Conservation (phyloP, 768 basidiomycete genomes). For the Tremella yokohamensis region DNA sequence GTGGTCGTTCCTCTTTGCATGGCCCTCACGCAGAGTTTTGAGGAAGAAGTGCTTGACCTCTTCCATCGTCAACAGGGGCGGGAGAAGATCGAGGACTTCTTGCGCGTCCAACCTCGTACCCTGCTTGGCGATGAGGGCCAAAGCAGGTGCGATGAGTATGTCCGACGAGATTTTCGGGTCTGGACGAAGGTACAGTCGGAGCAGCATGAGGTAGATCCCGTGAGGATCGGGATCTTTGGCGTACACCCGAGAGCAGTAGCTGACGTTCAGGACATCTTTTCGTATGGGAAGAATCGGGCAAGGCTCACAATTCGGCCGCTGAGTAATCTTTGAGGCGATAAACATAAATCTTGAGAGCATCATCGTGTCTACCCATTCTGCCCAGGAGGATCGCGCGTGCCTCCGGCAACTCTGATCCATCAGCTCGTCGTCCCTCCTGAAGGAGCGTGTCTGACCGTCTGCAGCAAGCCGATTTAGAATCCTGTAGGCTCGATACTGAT, state of each 20-base stretch:
- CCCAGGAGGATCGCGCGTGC: constrained; percentile 89
- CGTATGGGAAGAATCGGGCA: constrained; percentile 1
- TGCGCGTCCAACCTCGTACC: constrained; percentile 74
- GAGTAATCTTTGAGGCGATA: constrained; percentile 75
- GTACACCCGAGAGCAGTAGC: constrained; percentile 86
- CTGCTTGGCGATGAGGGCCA: constrained; percentile 82
- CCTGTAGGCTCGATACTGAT: constrained; percentile 69
- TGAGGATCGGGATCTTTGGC: constrained; percentile 57
- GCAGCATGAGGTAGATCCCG: constrained; percentile 74
- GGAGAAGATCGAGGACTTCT: constrained; percentile 78
- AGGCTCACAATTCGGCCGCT: constrained; percentile 81
- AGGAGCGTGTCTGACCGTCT: constrained; percentile 60
- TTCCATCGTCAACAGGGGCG: constrained; percentile 79
- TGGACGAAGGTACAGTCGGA: constrained; percentile 82
- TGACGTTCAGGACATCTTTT: constrained; percentile 46
- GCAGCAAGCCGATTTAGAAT: constrained; percentile 75
- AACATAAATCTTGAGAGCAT: constrained; percentile 91
- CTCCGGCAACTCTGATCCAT: constrained; percentile 69
- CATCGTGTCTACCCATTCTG: constrained; percentile 82
- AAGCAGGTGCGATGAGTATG: constrained; percentile 68
- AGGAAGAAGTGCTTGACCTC: constrained; percentile 75
- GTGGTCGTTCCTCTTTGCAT: constrained; percentile 63
- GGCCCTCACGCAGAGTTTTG: constrained; percentile 61
- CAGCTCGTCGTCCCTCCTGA: too few relatives aligned
- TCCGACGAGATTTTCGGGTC: constrained; percentile 45